phyloP scores from a whole-genome alignment of 2,329 filamentous ascomycete genomes.

The Aspergillus caelatus region DNA sequence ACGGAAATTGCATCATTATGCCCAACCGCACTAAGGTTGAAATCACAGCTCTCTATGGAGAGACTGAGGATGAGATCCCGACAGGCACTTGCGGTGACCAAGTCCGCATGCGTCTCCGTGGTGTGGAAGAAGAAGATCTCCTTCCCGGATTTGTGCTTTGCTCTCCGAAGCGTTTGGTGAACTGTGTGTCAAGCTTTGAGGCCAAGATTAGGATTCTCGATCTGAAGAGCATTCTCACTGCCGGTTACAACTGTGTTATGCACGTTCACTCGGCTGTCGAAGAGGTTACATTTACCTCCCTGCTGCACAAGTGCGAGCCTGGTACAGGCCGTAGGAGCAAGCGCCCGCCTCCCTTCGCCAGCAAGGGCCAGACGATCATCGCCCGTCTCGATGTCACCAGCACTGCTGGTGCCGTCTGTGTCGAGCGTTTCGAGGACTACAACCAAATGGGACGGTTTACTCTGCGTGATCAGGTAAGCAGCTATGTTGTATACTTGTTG shows the following conservation, averaged over 20 bases:
- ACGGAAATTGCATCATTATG: slow-evolving; percentile 87
- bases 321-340: slow-evolving; percentile 93
- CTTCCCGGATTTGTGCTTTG: slow-evolving; percentile 94
- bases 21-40: slow-evolving; percentile 83
- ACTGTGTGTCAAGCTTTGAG: slow-evolving; percentile 87
- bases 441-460: slow-evolving; percentile 91
- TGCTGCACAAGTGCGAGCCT: slow-evolving; percentile 94
- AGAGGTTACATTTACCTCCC: slow-evolving; percentile 86
- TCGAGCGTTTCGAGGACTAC: slow-evolving; percentile 95
- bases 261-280: slow-evolving; percentile 98
- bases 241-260: slow-evolving; percentile 96
- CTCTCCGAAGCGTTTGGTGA: slow-evolving; percentile 88
- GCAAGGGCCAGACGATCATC: slow-evolving; percentile 79
- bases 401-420: slow-evolving; percentile 82
- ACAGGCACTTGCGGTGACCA: slow-evolving; percentile 91
- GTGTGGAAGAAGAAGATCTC: slow-evolving; percentile 97
- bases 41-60: slow-evolving; percentile 85
- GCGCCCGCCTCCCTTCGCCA: slow-evolving; percentile 87
- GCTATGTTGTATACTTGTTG: slow-evolving; percentile 15
- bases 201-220: slow-evolving; percentile 96
- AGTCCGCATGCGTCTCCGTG: slow-evolving; percentile 86
- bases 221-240: slow-evolving; percentile 88
- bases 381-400: slow-evolving; percentile 86
- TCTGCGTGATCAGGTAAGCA: slow-evolving; percentile 76
- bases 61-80: slow-evolving; percentile 88